A percentile compares a stretch with the other conserved stretches of the same genome.
phyloP scores from a whole-genome alignment of 2,329 filamentous ascomycete genomes.

The Epichloe festucae region DNA sequence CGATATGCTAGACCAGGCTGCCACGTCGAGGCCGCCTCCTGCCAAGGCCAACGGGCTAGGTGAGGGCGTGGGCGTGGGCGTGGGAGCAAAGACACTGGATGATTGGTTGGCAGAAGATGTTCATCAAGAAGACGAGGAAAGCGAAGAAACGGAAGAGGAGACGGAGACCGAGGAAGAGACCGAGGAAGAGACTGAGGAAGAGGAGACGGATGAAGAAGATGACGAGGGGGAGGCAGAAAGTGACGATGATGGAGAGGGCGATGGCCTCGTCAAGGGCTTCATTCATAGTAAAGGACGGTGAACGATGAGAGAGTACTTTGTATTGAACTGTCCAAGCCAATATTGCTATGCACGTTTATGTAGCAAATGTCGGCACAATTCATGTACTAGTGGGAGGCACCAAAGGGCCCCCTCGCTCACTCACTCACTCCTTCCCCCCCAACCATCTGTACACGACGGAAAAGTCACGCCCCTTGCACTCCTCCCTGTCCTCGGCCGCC shows the following conservation, averaged over 20 bases:
- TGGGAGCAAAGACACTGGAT: conserved; percentile 67
- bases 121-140: conserved; percentile 39
- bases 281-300: neutral
- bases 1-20: conserved; percentile 47
- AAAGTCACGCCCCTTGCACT: conserved; percentile 60
- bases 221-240: conserved; percentile 23
- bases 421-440: conserved; percentile 32
- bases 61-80: conserved; percentile 34
- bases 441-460: conserved; percentile 69
- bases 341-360: too few species aligned
- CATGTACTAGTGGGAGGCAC: too few species aligned
- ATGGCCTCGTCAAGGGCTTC: conserved; percentile 27
- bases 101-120: conserved; percentile 79
- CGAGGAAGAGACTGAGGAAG: conserved; percentile 37
- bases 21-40: conserved; percentile 24
- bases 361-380: too few species aligned
- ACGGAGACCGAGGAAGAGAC: conserved; percentile 36
- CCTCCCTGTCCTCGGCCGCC: conserved; percentile 45
- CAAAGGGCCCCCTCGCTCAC: neutral
- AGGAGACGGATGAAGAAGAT: conserved; percentile 39
- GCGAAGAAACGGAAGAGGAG: conserved; percentile 39
- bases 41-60: conserved; percentile 36
- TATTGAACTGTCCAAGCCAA: too few species aligned
- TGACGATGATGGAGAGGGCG: conserved; percentile 32
- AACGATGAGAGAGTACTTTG: neutral